A percentile compares a stretch with the other conserved stretches of the same genome.
Evolutionary conservation across 2,329 filamentous ascomycete species (phyloP).

Genomic region (Seiridium cupressi): DNA sequence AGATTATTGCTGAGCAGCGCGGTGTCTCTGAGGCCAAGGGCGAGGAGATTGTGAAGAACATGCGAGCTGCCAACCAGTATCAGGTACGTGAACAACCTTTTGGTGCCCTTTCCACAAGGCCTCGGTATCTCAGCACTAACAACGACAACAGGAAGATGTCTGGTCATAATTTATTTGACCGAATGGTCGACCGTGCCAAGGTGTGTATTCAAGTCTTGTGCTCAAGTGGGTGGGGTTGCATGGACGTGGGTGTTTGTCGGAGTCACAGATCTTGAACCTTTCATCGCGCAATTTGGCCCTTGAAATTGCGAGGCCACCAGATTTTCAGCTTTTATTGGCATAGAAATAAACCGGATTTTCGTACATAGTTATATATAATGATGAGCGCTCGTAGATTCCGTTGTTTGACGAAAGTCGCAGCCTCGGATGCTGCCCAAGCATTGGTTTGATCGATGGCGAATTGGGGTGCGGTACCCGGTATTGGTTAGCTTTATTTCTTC

Average conservation of each 20-base stretch:
- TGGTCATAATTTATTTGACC: conserved; percentile 53
- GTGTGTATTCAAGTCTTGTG: too few relatives aligned
- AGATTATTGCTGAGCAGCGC: conserved; percentile 83
- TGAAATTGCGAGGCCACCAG: not conserved
- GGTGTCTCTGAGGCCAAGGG: conserved; percentile 81
- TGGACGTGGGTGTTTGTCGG: conserved; percentile 3
- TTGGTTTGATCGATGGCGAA: too few relatives aligned
- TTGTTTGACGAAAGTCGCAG: too few relatives aligned
- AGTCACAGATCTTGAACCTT: not conserved
- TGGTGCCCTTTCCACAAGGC: not conserved
- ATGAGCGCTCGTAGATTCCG: not conserved
- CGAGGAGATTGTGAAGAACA: conserved; percentile 95
- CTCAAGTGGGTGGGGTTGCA: not conserved
- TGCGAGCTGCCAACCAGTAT: conserved; percentile 93
- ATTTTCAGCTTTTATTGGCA: not conserved
- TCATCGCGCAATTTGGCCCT: not conserved
- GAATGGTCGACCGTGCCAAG: not conserved
- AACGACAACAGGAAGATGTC: conserved; percentile 60
- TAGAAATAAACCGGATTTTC: conserved; percentile 5
- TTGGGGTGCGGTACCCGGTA: too few relatives aligned
- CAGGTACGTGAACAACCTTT: conserved; percentile 60
- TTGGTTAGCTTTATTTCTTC: too few relatives aligned
- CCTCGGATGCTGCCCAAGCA: too few relatives aligned
- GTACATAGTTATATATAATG: conserved; percentile 7
- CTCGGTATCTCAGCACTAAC: conserved; percentile 25